Evolutionary conservation across 805 yeast species (phyloP).

Genomic region (Candida rishiriensis): DNA sequence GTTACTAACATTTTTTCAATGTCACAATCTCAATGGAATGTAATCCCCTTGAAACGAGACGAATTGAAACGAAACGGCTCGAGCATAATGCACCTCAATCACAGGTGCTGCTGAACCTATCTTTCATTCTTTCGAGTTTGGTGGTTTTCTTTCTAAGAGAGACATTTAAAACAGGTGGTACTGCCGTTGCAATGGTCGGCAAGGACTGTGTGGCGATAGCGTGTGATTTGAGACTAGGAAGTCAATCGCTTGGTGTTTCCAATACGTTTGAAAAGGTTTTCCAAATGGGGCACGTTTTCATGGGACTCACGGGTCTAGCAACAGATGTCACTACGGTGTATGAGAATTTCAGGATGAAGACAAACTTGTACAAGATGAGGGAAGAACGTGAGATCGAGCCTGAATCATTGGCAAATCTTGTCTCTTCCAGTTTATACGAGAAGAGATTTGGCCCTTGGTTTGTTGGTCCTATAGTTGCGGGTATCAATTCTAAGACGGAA

Average conservation of each 20-base stretch:
- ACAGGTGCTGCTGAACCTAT: background rate
- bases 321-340: constrained; percentile 85
- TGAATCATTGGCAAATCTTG: constrained; percentile 85
- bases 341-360: constrained; percentile 77
- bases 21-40: background rate
- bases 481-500: constrained; percentile 74
- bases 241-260: constrained; percentile 87
- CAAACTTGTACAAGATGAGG: constrained; percentile 81
- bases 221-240: constrained; percentile 88
- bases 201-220: constrained; percentile 98
- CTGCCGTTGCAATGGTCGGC: constrained; percentile 98
- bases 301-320: constrained; percentile 94
- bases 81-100: too few species aligned
- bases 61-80: too few species aligned
- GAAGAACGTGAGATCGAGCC: constrained; percentile 95
- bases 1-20: background rate
- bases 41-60: background rate
- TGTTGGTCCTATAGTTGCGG: constrained; percentile 95
- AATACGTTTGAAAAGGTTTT: constrained; percentile 92
- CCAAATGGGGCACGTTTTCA: constrained; percentile 75
- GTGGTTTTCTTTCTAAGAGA: too few species aligned
- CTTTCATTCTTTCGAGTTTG: constrained; percentile 4
- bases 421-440: constrained; percentile 84
- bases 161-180: constrained; percentile 55
- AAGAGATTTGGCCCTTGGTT: constrained; percentile 95